Evolutionary conservation across 768 basidiomycete species (phyloP), one percentile per base, ranked within the genome.

Genomic region (Podaxis rugospora): DNA sequence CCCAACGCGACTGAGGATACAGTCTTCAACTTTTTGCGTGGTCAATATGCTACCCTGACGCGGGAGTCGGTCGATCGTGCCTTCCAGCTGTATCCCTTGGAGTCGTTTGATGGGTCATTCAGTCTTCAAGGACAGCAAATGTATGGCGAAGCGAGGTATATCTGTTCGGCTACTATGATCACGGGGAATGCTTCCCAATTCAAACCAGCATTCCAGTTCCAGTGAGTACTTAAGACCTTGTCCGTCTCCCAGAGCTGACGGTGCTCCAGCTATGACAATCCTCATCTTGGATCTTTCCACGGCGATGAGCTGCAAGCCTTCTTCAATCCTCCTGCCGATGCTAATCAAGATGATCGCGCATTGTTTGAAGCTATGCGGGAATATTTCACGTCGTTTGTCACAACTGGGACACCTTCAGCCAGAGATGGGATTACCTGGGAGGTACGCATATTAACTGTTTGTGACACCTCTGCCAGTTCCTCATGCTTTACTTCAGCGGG

Each of bases 101-200:
- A 63, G 4, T 68, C 70, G 42, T 80, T 69, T 64, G 62, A 68
- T 35, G 66, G 63, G 7, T 75, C 73, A 5, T 70, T 76, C 36
- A 74, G 75, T 56, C 67, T 75, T 7, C 77, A 78, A 61, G 76
- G 72, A 7, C 76, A 78, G 54, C 76, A 77, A 62, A 79, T 80
- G 75, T 80, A 79, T 61, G 78, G 78, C 32, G 78, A 80, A 58
- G 70, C 70, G 54, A 65, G 78, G 52, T 79, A 76, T 54, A 78
- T 80, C n/a, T 80, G 78, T 61, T 73, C 73, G 6, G 76, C 78
- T 10, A 64, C 65, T 10, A 64, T 78, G 67, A 72, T 80, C 47
- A 64, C 73, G 0, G 72, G 70, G 7, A 68, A 69, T 51, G 67
- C 59, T n/a, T 58, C 54, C 14, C 55, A 35, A 1, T 44, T 27